Conservation (phyloP, 352 stramenopile species). For the Thalassiosira hispida region DNA sequence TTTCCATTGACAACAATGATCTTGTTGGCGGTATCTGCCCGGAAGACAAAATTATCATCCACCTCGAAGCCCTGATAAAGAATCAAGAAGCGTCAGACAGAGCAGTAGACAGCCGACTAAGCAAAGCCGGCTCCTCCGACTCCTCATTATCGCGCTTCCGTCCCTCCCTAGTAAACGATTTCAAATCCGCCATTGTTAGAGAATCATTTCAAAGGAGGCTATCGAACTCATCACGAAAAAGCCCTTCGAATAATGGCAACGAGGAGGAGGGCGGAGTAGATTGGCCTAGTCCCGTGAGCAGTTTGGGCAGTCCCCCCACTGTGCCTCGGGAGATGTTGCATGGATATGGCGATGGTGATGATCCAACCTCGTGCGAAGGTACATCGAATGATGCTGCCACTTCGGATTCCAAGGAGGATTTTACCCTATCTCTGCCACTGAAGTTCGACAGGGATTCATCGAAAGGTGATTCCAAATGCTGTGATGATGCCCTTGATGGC, state of each 20-base stretch:
- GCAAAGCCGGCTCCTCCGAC: background rate
- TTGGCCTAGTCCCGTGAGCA: conserved; percentile 30
- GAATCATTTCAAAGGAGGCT: conserved; percentile 33
- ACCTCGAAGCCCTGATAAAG: background rate
- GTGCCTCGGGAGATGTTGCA: background rate
- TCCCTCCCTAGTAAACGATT: conserved; percentile 30
- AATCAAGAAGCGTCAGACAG: no score
- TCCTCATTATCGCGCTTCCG: conserved; percentile 7
- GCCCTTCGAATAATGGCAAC: background rate
- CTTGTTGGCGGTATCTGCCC: background rate
- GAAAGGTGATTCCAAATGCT: background rate
- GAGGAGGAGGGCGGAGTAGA: conserved; percentile 11
- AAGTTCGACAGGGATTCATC: background rate
- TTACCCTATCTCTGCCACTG: background rate
- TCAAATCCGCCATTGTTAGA: conserved; percentile 17
- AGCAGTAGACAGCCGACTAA: background rate
- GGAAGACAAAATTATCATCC: background rate
- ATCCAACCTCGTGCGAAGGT: background rate
- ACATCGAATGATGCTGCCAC: background rate
- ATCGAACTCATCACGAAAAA: background rate
- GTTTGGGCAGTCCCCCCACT: conserved; percentile 9
- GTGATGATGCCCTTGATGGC: no score
- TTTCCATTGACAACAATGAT: background rate
- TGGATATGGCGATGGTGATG: no score
- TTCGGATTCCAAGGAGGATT: background rate